Evolutionary conservation across 805 yeast genomes (phyloP).

Genomic region (Torulaspora indica): DNA sequence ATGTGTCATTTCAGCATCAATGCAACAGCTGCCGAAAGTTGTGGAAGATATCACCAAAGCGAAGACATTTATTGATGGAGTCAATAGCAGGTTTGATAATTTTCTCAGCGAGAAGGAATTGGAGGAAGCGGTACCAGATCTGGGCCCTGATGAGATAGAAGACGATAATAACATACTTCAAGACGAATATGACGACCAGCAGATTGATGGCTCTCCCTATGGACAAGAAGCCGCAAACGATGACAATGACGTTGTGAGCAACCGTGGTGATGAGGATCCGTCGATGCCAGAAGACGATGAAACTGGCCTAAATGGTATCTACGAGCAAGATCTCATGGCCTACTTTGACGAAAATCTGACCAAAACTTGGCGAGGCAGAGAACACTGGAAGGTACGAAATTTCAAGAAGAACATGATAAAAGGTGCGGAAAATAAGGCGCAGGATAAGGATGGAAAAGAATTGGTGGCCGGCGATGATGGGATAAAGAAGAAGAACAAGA

Average conservation of each 20-base stretch:
- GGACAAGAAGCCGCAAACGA: conserved; percentile 20
- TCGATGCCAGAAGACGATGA: conserved; percentile 15
- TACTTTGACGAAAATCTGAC: conserved; percentile 72
- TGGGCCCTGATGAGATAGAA: conserved; percentile 23
- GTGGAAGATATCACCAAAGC: conserved; percentile 53
- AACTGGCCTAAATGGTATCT: conserved; percentile 28
- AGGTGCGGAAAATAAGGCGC: not conserved
- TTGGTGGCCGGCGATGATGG: conserved; percentile 1
- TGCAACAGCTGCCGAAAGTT: conserved; percentile 54
- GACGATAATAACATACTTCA: conserved; percentile 3
- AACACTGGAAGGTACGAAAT: conserved; percentile 80
- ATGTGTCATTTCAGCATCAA: conserved; percentile 63
- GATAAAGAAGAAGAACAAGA: conserved; percentile 23
- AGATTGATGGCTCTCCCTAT: not conserved
- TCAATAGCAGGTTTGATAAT: conserved; percentile 36
- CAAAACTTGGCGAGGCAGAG: conserved; percentile 83
- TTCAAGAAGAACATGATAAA: conserved; percentile 39
- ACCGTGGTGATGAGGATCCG: conserved; percentile 18
- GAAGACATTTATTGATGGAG: conserved; percentile 41
- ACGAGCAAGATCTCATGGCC: conserved; percentile 65
- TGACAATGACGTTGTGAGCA: conserved; percentile 11
- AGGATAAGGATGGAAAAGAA: not conserved
- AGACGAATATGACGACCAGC: conserved; percentile 4
- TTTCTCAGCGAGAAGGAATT: conserved; percentile 32
- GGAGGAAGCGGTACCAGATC: conserved; percentile 33